phyloP scores from a whole-genome alignment of 768 basidiomycete species.

The Lentinus brumalis region DNA sequence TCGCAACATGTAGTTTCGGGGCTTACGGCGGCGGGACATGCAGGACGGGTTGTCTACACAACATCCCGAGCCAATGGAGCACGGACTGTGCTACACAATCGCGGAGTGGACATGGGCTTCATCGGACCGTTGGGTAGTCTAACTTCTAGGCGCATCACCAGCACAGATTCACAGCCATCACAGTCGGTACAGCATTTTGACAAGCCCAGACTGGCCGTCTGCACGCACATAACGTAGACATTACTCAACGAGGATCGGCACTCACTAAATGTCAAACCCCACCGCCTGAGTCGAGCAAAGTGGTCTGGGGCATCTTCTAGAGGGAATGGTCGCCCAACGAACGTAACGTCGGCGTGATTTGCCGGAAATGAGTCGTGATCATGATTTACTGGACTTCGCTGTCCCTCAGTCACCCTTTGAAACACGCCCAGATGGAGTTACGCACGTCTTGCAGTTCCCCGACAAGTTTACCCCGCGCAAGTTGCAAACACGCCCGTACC shows the following conservation, averaged over 20 bases:
- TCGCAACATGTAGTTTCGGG: no score
- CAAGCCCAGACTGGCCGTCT: no score
- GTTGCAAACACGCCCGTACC: slow-evolving; percentile 74
- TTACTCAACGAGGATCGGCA: slow-evolving; percentile 8
- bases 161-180: no score
- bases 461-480: slow-evolving; percentile 87
- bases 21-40: no score
- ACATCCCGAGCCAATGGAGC: no score
- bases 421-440: slow-evolving; percentile 4
- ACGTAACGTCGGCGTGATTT: slow-evolving; percentile 67
- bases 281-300: slow-evolving; percentile 75
- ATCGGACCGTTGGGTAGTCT: no score
- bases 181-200: no score
- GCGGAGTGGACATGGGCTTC: no score
- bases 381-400: slow-evolving; percentile 64
- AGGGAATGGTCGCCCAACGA: slow-evolving; percentile 91
- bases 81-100: no score
- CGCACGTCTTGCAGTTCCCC: slow-evolving; percentile 81
- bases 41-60: no score
- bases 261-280: slow-evolving; percentile 87
- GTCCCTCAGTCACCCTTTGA: slow-evolving; percentile 1
- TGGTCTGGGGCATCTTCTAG: slow-evolving; percentile 86
- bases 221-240: no score
- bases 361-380: slow-evolving; percentile 69
- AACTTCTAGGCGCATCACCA: no score